Base-by-base conservation (phyloP, 2,329 filamentous ascomycete species). In the Cladophialophora bantiana region DNA sequence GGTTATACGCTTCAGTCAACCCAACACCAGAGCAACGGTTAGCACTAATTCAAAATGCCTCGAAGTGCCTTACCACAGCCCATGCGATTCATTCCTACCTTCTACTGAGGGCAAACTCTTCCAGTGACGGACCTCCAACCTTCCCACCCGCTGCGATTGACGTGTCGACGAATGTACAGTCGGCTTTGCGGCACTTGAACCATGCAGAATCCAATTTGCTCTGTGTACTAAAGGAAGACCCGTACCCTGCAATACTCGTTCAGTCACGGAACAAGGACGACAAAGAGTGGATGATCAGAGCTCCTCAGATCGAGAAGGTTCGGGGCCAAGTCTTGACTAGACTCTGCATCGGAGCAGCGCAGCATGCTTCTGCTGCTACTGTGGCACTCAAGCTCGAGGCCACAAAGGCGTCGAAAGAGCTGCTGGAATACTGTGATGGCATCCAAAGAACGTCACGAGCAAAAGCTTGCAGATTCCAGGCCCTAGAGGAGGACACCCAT, bases 251-350 rank as follows among this genome's bases (percentile, higher is more conserved):
- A 1, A 86, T 89, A 6, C 90, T 96, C 2, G 88, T 93, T 0
- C 92, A 96, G 74, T 88, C 90, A 64, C 86, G 94, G 56, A 96
- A 96, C 75, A 87, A 89, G 61, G 88, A 90, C 72, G 93, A 94
- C 77, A 93, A 87, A 68, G 94, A 98, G 72, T 99, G 94, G 94
- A 98, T 98, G 93, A 96, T 95, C 78, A 92, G 91, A 74, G 87
- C 93, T 0, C 93, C 94, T 0, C 88, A 93, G 59, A 92, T 97
- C 57, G 91, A 93, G 35, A 94, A 94, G 75, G 93, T 97, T 18
- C 89, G 94, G 55, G 93, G 93, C 7, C 89, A 96, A 74, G 83
- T 99, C 1, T 96, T 96, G 75, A 93, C 93, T 1, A 85, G 94
- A 0, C 83, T 98, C 7, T 98, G 93, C 76, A 85, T 98, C 10